Percentiles rank a stretch among this genome's conserved stretches.
Evolutionary conservation across 768 basidiomycete species (phyloP).

Genomic region (Strobilomyces dryophilus): DNA sequence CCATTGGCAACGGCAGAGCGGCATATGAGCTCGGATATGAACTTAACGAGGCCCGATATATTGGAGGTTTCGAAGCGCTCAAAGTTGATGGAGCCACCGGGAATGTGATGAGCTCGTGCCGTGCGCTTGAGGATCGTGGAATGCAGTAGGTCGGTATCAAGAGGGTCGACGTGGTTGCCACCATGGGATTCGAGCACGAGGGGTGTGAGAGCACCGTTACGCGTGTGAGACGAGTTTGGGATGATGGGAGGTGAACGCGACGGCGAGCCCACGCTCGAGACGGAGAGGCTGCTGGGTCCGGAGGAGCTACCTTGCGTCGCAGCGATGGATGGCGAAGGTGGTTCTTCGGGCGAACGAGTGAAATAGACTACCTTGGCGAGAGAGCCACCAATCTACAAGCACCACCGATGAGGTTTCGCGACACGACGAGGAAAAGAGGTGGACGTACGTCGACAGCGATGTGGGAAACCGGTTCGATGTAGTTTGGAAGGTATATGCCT

Average conservation of each 20-base stretch:
- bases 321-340: constrained; percentile 66
- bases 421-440: background rate
- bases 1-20: constrained; percentile 82
- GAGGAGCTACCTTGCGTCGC: constrained; percentile 57
- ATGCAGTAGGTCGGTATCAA: constrained; percentile 46
- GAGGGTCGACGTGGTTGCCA: constrained; percentile 20
- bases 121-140: constrained; percentile 67
- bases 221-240: constrained; percentile 33
- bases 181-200: constrained; percentile 59
- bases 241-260: constrained; percentile 23
- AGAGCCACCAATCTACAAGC: constrained; percentile 85
- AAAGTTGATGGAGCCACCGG: constrained; percentile 96
- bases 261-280: constrained; percentile 32
- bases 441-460: constrained; percentile 91
- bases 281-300: constrained; percentile 41
- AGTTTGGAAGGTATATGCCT: constrained; percentile 95
- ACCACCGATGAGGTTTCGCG: background rate
- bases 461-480: constrained; percentile 96
- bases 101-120: constrained; percentile 63
- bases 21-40: constrained; percentile 82
- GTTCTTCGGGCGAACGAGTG: constrained; percentile 86
- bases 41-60: constrained; percentile 78
- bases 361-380: constrained; percentile 98
- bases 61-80: constrained; percentile 94
- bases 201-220: constrained; percentile 79